These are phyloP conservation scores for Fusarium caatingaense DNA, from an alignment of 2,329 filamentous ascomycete genomes.

Conservation along the genomic window DNA sequence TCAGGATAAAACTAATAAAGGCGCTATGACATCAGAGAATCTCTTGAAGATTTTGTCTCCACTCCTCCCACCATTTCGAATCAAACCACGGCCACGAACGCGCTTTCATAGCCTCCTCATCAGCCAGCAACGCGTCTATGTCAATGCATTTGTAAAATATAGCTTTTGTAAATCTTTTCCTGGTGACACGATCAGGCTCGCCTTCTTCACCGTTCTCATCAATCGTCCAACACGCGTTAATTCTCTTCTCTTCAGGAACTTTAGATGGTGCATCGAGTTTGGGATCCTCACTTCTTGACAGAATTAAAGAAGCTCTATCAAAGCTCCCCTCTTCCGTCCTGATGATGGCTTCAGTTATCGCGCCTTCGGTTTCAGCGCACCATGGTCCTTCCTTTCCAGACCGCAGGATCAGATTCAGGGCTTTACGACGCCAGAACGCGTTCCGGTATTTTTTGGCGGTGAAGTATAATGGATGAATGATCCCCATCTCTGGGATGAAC, in stretches of 20 bases:
- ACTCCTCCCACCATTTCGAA: neutral
- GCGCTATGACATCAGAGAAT: too few relatives aligned
- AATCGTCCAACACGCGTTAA: neutral
- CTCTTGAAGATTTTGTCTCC: neutral
- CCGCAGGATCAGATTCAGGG: slow-evolving; percentile 1
- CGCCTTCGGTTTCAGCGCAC: slow-evolving; percentile 27
- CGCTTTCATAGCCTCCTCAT: neutral
- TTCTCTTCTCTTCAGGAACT: slow-evolving; percentile 4
- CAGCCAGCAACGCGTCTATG: neutral
- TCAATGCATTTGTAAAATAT: neutral
- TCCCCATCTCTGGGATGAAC: slow-evolving; percentile 33
- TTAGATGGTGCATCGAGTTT: neutral
- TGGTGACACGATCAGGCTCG: fast-evolving
- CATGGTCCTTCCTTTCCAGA: slow-evolving; percentile 35
- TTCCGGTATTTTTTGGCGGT: slow-evolving; percentile 33
- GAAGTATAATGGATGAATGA: slow-evolving; percentile 33
- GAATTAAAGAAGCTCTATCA: neutral
- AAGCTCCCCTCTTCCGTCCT: slow-evolving; percentile 14
- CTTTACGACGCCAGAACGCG: slow-evolving; percentile 26
- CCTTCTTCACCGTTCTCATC: neutral
- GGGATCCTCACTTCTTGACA: neutral
- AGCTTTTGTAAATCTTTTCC: neutral
- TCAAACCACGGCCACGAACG: neutral
- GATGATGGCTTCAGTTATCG: slow-evolving; percentile 4
- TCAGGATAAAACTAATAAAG: neutral